Evolutionary conservation across 495 filamentous ascomycete genomes (phyloP).

Genomic region (Lasiosphaeria miniovina): DNA sequence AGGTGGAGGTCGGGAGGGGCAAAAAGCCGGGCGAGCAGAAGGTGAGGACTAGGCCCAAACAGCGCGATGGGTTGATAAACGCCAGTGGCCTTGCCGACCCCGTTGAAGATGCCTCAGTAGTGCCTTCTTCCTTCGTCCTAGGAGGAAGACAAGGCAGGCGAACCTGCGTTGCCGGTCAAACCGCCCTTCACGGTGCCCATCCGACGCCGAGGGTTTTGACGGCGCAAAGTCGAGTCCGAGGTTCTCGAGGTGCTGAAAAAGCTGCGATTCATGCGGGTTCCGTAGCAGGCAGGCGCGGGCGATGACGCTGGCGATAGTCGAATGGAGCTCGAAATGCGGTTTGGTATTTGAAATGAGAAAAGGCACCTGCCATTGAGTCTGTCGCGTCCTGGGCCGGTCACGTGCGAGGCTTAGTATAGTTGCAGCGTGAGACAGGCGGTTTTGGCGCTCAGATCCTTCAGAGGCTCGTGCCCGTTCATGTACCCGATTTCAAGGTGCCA

Average conservation of each 20-base stretch:
- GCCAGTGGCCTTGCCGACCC: neutral
- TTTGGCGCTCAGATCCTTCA: too few relatives aligned
- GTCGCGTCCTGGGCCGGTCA: conserved; percentile 8
- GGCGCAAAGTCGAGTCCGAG: neutral
- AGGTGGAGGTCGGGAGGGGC: neutral
- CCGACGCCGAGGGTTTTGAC: conserved; percentile 8
- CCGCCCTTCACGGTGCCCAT: conserved; percentile 23
- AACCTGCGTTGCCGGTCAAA: conserved; percentile 30
- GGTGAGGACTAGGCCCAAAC: neutral
- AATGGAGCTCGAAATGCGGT: neutral
- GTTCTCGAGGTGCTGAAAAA: neutral
- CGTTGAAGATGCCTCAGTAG: too few relatives aligned
- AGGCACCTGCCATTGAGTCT: neutral
- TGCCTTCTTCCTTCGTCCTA: neutral
- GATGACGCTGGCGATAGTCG: conserved; percentile 1
- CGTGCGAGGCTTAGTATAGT: neutral
- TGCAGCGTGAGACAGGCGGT: neutral
- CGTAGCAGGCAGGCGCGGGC: neutral
- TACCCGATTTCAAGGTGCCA: too few relatives aligned
- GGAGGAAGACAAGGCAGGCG: conserved; percentile 19
- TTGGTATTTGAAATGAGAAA: neutral
- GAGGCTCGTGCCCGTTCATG: neutral
- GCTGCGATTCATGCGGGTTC: neutral
- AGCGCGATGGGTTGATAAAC: neutral
- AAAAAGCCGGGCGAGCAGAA: neutral